A percentile compares a stretch with the other conserved stretches of the same genome.
Conservation (phyloP, 176 grass and related monocot species). For the Eragrostis nindensis region DNA sequence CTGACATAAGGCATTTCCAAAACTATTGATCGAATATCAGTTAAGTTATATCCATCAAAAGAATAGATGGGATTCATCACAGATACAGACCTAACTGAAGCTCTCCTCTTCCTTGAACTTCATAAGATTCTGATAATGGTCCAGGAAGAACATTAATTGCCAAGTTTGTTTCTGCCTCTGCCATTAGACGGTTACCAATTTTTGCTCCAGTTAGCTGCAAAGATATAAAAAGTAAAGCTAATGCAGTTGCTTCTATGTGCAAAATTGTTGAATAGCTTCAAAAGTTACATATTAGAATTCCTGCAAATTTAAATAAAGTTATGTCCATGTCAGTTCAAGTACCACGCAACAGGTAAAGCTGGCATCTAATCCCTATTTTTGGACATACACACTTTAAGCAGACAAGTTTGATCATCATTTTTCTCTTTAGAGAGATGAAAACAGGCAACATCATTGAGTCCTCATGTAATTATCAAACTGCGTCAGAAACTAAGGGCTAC, state of each 20-base stretch:
- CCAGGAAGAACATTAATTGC: conserved; percentile 99
- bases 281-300: conserved; percentile 16
- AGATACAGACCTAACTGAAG: conserved; percentile 92
- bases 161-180: conserved; percentile 97
- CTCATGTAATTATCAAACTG: conserved; percentile 1
- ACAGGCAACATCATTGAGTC: not conserved
- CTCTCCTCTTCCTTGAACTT: conserved; percentile 99
- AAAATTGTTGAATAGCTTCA: conserved; percentile 25
- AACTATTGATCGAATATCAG: conserved; percentile 14
- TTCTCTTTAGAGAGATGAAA: conserved; percentile 1
- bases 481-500: not conserved
- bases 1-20: conserved; percentile 16
- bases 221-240: conserved; percentile 19
- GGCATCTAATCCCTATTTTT: not conserved
- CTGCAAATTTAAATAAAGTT: conserved; percentile 34
- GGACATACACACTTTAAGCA: conserved; percentile 26
- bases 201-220: conserved; percentile 94
- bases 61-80: conserved; percentile 23
- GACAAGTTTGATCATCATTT: not conserved
- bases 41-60: conserved; percentile 25
- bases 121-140: conserved; percentile 92
- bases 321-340: not conserved
- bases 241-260: conserved; percentile 3
- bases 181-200: conserved; percentile 85
- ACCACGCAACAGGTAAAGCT: conserved; percentile 1